Evolutionary conservation across 805 yeast genomes (phyloP), one percentile per base, ranked within the genome.

Genomic region (Wickerhamomyces subpelliculosus): DNA sequence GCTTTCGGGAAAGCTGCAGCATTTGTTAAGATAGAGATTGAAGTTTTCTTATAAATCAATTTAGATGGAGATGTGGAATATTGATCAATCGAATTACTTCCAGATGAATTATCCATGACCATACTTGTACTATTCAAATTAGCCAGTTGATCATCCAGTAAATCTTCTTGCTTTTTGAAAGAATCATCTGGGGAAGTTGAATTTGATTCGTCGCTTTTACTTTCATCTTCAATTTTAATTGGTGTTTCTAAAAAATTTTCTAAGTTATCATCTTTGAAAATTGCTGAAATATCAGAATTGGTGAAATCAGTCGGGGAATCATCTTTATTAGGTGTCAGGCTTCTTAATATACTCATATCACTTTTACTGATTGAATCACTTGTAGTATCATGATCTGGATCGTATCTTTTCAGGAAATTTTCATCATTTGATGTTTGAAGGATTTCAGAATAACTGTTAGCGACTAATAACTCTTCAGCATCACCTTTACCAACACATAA

Each of bases 11-110:
- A 13, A 1, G 27, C n/a, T n/a, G n/a, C 29, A 7, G 32, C 38
- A 6, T 33, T 33, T 2, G 49, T 37, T 13, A 51, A 28, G 1
- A 51, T 39, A 4, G 52, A 41, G 4, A 40, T 29, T 1, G 55
- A 51, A 12, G 35, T 43, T 27, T 43, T 46, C 14, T 29, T 29
- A 10, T 29, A 48, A 1, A 44, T 26, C 32, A 51, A 29, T 26
- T 45, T 48, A 12, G 46, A 32, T 4, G 50, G 51, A 5, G 42
- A 39, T 3, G 34, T 28, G 10, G 47, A 41, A 21, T 11, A 18
- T 7, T 17, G 10, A 11, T 29, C 32, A 5, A 27, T 5, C 3
- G 22, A 18, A 10, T 9, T 8, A 13, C 23, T 18, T 12, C 19
- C 11, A 4, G 32, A 18, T 9, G 32, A 29, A 18, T 29, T 8